Evolutionary conservation across 2,329 filamentous ascomycete species (phyloP), one percentile per base, ranked within the genome.

Genomic region (Mycocentrospora acerina): DNA sequence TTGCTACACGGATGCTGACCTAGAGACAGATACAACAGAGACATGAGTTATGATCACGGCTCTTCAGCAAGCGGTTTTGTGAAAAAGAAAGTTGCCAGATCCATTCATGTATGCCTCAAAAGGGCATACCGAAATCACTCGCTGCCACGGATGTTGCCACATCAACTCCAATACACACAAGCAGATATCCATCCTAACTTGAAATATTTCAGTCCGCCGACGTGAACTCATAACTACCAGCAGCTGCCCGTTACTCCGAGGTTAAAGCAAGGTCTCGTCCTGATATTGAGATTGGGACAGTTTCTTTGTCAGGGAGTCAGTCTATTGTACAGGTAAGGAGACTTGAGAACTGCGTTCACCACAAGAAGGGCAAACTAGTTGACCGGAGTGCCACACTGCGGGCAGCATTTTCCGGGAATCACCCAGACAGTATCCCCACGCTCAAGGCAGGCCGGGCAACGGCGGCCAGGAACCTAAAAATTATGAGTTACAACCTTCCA

Each of bases 381-480:
- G 24, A 69, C 66, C n/a, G 64, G 62, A 34, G 65, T 67, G 29
- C 66, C 66, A 35, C 66, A 69, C 29, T 62, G 51, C 7, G 64
- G 62, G 43, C 66, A 69, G 47, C 60, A 62, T 40, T 68, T 68
- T 17, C 66, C 66, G 4, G 64, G 65, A 34, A 68, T 64, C 14
- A 69, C 66, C 66, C 66, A 69, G 3, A 69, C 63, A 2, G 62
- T 66, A 29, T 67, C 56, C n/a, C 66, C 66, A 29, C 64, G 60
- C 35, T 67, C 65, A 30, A 68, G 56, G 35, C 66, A 69, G 22
- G 61, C 57, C 17, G 66, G 66, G 53, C 66, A 69, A 15, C 64
- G 63, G 35, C 63, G 62, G 29, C 64, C 65, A 35, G 66, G 66
- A 27, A 69, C 64, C 66, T 69, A n/a, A 7, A 17, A 19, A 13